These are phyloP conservation scores for Leishmania amazonensis DNA, from an alignment of 208 protist species.

Conservation along the genomic window DNA sequence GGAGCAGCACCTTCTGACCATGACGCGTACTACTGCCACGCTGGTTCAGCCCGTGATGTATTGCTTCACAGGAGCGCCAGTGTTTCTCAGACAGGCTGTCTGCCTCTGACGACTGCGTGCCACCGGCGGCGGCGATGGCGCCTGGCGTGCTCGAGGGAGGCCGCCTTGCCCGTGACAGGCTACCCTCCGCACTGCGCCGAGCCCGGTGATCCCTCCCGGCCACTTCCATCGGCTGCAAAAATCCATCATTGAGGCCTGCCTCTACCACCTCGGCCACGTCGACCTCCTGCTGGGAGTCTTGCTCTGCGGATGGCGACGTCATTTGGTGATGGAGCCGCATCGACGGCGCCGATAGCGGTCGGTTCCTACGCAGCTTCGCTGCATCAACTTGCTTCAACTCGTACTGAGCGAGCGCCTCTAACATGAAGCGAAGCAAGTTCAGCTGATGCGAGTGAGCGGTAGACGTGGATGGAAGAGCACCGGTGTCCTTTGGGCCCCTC, in stretches of 20 bases:
- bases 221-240: neutral
- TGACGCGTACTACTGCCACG: neutral
- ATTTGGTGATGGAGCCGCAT: neutral
- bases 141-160: neutral
- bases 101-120: neutral
- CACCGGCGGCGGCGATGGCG: neutral
- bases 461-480: neutral
- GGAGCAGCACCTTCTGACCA: neutral
- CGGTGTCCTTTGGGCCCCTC: neutral
- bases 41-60: too few relatives aligned
- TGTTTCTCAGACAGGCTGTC: neutral
- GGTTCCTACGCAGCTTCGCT: neutral
- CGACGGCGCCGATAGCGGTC: conserved; percentile 21
- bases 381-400: conserved; percentile 15
- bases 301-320: neutral
- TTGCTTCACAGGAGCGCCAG: neutral
- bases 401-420: conserved; percentile 40
- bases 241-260: neutral
- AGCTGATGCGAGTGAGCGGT: conserved; percentile 23
- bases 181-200: neutral
- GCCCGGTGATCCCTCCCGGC: neutral
- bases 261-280: neutral
- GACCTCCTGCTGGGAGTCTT: neutral
- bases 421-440: conserved; percentile 82
- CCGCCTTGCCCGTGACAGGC: neutral